phyloP scores from a whole-genome alignment of 73 alveolate species.

The Paramecium tetraurelia region DNA sequence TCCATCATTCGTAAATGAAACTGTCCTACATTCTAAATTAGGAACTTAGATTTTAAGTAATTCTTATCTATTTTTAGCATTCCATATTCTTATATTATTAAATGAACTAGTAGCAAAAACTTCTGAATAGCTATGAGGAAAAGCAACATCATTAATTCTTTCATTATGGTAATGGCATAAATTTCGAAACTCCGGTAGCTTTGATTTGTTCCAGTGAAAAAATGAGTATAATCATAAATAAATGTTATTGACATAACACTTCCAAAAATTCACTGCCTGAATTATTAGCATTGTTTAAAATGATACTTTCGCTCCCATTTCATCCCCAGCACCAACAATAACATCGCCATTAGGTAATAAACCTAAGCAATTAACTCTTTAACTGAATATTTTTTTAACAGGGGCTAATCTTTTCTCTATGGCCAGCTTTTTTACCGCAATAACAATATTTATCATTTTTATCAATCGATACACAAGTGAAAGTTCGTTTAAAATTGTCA shows the following conservation, averaged over 20 bases:
- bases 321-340: conserved; percentile 93
- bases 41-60: conserved; percentile 93
- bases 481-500: conserved; percentile 87
- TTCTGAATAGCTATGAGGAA: conserved; percentile 84
- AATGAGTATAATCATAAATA: conserved; percentile 91
- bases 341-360: conserved; percentile 91
- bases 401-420: conserved; percentile 87
- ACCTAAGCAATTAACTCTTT: conserved; percentile 75
- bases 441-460: conserved; percentile 82
- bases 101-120: conserved; percentile 96
- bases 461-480: conserved; percentile 78
- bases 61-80: conserved; percentile 87
- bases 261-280: conserved; percentile 79
- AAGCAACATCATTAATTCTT: conserved; percentile 87
- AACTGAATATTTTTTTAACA: conserved; percentile 75
- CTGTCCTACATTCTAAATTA: conserved; percentile 87
- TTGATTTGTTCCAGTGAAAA: conserved; percentile 90
- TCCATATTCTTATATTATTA: conserved; percentile 96
- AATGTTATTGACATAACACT: conserved; percentile 89
- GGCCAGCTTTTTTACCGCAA: conserved; percentile 85
- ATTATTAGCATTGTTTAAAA: conserved; percentile 72
- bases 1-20: conserved; percentile 86
- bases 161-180: conserved; percentile 97
- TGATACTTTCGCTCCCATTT: conserved; percentile 85
- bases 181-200: conserved; percentile 85